These are phyloP conservation scores for Aspergillus japonicus DNA, from an alignment of 2,329 filamentous ascomycete genomes.

Conservation along the genomic window DNA sequence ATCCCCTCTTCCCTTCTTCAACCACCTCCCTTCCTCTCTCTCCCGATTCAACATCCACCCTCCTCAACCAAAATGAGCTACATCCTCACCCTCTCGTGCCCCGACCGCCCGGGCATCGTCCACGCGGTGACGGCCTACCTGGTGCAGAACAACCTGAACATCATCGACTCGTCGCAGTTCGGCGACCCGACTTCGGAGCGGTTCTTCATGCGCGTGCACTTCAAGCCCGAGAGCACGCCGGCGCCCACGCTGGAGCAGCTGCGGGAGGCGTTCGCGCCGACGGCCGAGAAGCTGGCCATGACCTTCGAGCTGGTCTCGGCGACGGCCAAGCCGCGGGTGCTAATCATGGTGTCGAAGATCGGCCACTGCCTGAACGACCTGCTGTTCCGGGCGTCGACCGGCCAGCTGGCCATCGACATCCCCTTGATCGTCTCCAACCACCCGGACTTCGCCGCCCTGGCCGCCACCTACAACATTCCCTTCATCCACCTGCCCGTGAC, in stretches of 20 bases:
- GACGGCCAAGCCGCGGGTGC: constrained; percentile 67
- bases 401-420: constrained; percentile 72
- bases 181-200: constrained; percentile 69
- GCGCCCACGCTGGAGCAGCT: constrained; percentile 50
- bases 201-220: constrained; percentile 89
- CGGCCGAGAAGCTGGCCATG: constrained; percentile 66
- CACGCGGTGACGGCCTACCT: constrained; percentile 79
- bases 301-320: constrained; percentile 69
- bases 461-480: constrained; percentile 70
- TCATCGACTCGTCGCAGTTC: constrained; percentile 82
- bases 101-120: constrained; percentile 80
- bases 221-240: constrained; percentile 54
- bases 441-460: constrained; percentile 67
- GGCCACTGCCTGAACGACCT: constrained; percentile 83
- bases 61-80: constrained; percentile 53
- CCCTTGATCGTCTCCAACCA: constrained; percentile 82
- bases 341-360: constrained; percentile 90
- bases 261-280: constrained; percentile 55
- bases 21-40: background rate
- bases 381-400: constrained; percentile 73
- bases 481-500: constrained; percentile 81
- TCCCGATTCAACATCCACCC: constrained; percentile 12
- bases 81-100: constrained; percentile 78
- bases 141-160: constrained; percentile 71
- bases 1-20: constrained; percentile 4